Percentiles rank a stretch among this genome's conserved stretches.
These are phyloP conservation scores for Kodamaea laetipori DNA, from an alignment of 805 yeast species.

Conservation along the genomic window DNA sequence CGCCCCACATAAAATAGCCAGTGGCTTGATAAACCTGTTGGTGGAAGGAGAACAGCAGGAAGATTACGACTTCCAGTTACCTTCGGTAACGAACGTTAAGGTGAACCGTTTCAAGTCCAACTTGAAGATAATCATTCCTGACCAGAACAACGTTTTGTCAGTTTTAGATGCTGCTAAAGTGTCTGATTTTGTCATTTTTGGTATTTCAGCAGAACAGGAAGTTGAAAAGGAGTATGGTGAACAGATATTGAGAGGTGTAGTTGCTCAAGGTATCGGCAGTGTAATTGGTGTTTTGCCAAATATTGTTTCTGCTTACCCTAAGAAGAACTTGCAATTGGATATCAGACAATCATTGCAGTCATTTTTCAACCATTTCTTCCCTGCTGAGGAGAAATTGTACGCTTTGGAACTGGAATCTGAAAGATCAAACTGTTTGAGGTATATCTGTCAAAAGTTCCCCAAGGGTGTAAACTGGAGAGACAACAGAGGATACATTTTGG, in stretches of 20 bases:
- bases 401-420: constrained; percentile 70
- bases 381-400: constrained; percentile 76
- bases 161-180: constrained; percentile 85
- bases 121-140: constrained; percentile 73
- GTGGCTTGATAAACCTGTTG: constrained; percentile 46
- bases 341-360: constrained; percentile 46
- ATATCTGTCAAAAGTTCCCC: constrained; percentile 83
- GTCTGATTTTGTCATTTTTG: constrained; percentile 87
- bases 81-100: constrained; percentile 54
- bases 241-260: constrained; percentile 82
- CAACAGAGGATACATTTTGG: constrained; percentile 82
- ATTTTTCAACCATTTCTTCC: constrained; percentile 46
- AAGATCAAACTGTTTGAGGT: constrained; percentile 69
- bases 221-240: constrained; percentile 82
- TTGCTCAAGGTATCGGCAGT: constrained; percentile 88
- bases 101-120: constrained; percentile 73
- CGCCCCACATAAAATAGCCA: constrained; percentile 55
- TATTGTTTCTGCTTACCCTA: constrained; percentile 63
- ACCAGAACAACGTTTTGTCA: constrained; percentile 62
- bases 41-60: constrained; percentile 28
- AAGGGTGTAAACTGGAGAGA: constrained; percentile 90
- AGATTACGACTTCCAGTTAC: constrained; percentile 29
- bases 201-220: constrained; percentile 84
- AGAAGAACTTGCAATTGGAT: constrained; percentile 75
- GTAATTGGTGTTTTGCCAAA: constrained; percentile 79